Conservation (phyloP, 495 filamentous ascomycete genomes). For the Barbatosphaeria neglecta region DNA sequence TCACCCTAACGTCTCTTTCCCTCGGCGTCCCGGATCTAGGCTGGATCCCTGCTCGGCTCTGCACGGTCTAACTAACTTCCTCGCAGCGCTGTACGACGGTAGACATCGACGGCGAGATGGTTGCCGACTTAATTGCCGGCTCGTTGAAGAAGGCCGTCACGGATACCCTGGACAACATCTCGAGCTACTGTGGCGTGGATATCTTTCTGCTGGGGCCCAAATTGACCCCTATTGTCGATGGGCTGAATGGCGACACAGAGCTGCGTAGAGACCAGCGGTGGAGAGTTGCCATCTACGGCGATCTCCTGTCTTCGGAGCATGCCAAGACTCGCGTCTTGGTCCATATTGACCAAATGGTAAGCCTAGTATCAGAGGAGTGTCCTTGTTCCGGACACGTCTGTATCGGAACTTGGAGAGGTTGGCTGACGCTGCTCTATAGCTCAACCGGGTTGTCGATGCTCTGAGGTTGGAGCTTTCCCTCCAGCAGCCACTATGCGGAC, state of each 20-base stretch:
- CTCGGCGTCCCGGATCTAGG: not conserved
- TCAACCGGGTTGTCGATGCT: conserved; percentile 72
- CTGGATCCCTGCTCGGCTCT: not conserved
- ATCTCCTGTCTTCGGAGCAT: conserved; percentile 89
- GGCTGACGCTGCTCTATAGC: conserved; percentile 38
- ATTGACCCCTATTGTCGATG: conserved; percentile 52
- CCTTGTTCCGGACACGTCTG: not conserved
- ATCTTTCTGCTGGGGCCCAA: conserved; percentile 89
- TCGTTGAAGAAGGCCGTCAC: conserved; percentile 51
- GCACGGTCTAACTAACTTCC: conserved; percentile 4
- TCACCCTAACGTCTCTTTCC: too few relatives aligned
- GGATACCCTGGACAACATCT: conserved; percentile 73
- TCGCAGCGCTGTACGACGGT: conserved; percentile 78
- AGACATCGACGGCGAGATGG: conserved; percentile 80
- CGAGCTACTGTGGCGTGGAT: conserved; percentile 80
- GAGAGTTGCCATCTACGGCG: conserved; percentile 86
- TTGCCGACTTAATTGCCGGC: conserved; percentile 66
- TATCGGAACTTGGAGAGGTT: too few relatives aligned
- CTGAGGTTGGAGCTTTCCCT: conserved; percentile 76
- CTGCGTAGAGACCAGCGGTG: conserved; percentile 60
- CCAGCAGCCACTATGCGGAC: conserved; percentile 82
- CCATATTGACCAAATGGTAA: conserved; percentile 93
- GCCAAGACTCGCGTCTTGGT: conserved; percentile 92
- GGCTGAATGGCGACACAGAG: conserved; percentile 41
- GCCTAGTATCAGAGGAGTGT: conserved; percentile 14